Conservation (phyloP, 306 rosid genomes). For the Adenanthera pavonina region DNA sequence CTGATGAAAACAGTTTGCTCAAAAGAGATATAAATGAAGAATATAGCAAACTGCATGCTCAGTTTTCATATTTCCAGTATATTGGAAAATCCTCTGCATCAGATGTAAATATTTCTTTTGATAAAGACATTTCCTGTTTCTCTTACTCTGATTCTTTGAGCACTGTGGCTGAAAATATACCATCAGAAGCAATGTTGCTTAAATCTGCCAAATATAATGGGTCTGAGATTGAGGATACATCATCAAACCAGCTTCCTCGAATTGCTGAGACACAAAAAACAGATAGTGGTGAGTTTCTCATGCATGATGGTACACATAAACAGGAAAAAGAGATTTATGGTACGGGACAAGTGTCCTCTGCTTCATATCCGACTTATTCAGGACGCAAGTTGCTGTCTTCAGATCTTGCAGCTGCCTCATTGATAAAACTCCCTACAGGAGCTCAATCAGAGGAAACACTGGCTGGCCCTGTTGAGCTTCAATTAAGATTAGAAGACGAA, state of each 20-base stretch:
- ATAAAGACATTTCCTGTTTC: constrained; percentile 54
- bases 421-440: constrained; percentile 34
- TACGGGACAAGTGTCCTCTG: constrained; percentile 49
- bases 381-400: constrained; percentile 37
- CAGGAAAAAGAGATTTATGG: constrained; percentile 48
- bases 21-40: constrained; percentile 37
- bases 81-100: constrained; percentile 33
- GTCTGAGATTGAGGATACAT: constrained; percentile 47
- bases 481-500: constrained; percentile 46
- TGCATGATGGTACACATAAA: constrained; percentile 40
- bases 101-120: constrained; percentile 34
- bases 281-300: constrained; percentile 37
- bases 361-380: constrained; percentile 46
- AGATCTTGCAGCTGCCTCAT: constrained; percentile 48
- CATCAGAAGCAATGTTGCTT: constrained; percentile 44
- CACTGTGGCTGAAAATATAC: constrained; percentile 47
- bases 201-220: constrained; percentile 38
- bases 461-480: constrained; percentile 31
- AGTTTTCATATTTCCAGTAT: constrained; percentile 43
- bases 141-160: constrained; percentile 52
- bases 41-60: constrained; percentile 30
- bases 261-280: constrained; percentile 43
- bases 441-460: constrained; percentile 47
- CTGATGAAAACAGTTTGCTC: constrained; percentile 40
- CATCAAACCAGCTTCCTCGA: constrained; percentile 47